phyloP scores from a whole-genome alignment of 768 basidiomycete genomes.

The Tulasnella sp. region DNA sequence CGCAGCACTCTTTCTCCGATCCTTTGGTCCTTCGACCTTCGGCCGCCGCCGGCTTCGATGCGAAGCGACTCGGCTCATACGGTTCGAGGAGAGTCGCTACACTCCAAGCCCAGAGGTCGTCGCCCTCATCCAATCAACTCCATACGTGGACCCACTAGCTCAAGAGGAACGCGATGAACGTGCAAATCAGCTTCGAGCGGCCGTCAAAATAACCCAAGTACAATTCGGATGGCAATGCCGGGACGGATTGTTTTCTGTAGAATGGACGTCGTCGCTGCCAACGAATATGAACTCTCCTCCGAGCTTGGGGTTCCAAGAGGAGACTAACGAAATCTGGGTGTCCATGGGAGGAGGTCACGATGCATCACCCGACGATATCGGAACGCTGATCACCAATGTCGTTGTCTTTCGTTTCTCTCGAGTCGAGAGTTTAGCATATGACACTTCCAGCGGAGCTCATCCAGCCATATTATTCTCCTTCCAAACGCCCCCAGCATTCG shows the following conservation, averaged over 20 bases:
- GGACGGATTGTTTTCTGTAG: slow-evolving; percentile 11
- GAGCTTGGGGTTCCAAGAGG: not conserved
- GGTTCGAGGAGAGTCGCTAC: not conserved
- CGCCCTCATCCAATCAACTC: not conserved
- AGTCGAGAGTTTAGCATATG: slow-evolving; percentile 2
- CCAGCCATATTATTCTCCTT: slow-evolving; percentile 9
- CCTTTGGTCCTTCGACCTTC: not conserved
- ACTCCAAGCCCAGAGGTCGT: not conserved
- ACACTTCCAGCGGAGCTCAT: not conserved
- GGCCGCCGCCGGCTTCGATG: not conserved
- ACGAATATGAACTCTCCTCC: not conserved
- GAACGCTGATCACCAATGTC: not conserved
- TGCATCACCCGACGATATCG: not conserved
- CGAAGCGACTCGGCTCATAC: too few relatives aligned
- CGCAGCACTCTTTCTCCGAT: not conserved
- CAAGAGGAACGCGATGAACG: not conserved
- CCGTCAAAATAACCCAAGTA: not conserved
- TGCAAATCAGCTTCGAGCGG: not conserved
- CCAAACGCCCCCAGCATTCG: slow-evolving; percentile 2
- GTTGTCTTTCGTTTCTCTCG: not conserved
- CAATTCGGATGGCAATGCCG: slow-evolving; percentile 21
- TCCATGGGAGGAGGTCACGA: not conserved
- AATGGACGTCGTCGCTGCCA: slow-evolving; percentile 7
- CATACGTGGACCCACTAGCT: slow-evolving; percentile 1
- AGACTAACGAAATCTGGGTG: not conserved